Base-by-base conservation (phyloP, 2,329 filamentous ascomycete species). In the Cladosporium sp. region DNA sequence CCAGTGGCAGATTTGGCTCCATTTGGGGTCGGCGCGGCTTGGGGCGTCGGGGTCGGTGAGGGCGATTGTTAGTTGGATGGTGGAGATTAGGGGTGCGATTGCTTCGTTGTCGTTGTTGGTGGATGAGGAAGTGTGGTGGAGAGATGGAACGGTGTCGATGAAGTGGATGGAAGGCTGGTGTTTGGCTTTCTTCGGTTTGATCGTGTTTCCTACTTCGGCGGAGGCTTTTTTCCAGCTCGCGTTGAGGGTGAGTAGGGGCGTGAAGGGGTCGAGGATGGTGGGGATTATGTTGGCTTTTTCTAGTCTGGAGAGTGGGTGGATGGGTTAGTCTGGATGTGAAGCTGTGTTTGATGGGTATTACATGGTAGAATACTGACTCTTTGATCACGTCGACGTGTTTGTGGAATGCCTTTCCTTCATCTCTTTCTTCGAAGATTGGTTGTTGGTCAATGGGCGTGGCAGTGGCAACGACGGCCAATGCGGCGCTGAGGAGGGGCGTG, bases 1-100 rank as follows among this genome's bases (percentile, higher is more conserved):
- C 78, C 78, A 82, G 61, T 82, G 80, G 59, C 78, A 82, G 65
- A 82, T 75, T 54, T 83, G 75, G 17, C 70, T 71, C 77, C 77
- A 80, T 49, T 77, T 69, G 1, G 79, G 78, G 53, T 82, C 63
- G 1, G 74, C 65, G 38, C 73, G 72, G 7, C 72, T 76, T 2
- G 76, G 78, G n/a, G 79, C 79, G 62, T 83, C 79, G 0, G 80
- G 80, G 58, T 83, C 79, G 1, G 79, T 81, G 3, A 82, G 66
- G 9, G 73, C 70, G 44, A 82, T 54, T 3, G 74, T 74, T 52
- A 79, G 75, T 34, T 69, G 70, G 37, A 48, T 48, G 15, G 17
- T 18, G 6, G 45, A 18, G 34, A 2, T 29, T 39, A 61, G 48
- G 1, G 54, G 17, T 2, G 9, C 3, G 20, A 22, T 1, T 36